Base-by-base conservation (phyloP, 441 rosid genomes). In the Bruguiera hainesii region DNA sequence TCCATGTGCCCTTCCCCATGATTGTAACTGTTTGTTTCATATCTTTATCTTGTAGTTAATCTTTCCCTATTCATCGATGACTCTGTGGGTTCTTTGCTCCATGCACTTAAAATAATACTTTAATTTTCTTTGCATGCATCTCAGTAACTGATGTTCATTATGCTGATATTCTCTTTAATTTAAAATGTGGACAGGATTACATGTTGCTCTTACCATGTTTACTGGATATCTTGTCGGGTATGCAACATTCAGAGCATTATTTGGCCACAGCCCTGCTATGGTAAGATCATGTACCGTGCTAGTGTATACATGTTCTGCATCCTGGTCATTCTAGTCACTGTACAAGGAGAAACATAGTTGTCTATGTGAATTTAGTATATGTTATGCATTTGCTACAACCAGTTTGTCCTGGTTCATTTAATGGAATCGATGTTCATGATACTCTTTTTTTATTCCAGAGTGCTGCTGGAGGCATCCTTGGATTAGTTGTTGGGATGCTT, bases 381-480 rank as follows among this genome's bases (percentile, higher is more conserved):
- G 5, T 52, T 52, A 7, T 7, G 21, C 26, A 7, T 10, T 29
- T n/a, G 42, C 11, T 55, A 11, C 28, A 25, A 26, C 16, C 56
- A 6, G 35, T 68, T 20, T 13, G 10, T 51, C 53, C 11, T 60
- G n/a, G 19, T 25, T 64, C 33, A n/a, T 52, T 23, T 20, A 16
- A 31, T 60, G 18, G n/a, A n/a, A 11, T n/a, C 18, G 6, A 42
- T 4, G 19, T 21, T 59, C 53, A 60, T 55, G 56, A 3, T 18
- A 1, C 31, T 56, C 13, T 19, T 23, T 53, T 23, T 64, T 51
- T 2, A 64, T 77, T 73, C 21, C 84, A 89, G 98, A 89, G 86
- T 80, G 93, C 93, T 60, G 90, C 92, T 72, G 98, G 97, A 72
- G 97, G 98, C 52, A 85, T 94, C 72, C 93, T 94, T 70, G 96